Evolutionary conservation across 2,329 filamentous ascomycete genomes (phyloP), one percentile per base, ranked within the genome.

Genomic region (Fusarium sp.): DNA sequence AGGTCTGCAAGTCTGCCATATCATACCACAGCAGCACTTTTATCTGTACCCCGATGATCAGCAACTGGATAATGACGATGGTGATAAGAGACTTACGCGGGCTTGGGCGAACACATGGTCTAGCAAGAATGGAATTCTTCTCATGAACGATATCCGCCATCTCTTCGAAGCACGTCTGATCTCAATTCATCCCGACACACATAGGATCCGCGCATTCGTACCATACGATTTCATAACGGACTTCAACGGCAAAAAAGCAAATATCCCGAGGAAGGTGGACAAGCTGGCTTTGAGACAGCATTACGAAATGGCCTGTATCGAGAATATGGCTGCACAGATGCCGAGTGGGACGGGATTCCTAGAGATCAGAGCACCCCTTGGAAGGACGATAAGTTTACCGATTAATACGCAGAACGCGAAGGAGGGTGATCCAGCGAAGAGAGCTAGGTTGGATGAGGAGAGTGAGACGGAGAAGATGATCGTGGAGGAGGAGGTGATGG

Each of bases 171-270:
- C 59, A 0, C 55, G 74, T 0, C 51, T 73, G 1, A 65, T 75
- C 16, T 75, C 74, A 3, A 74, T 76, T 6, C 67, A 76, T 48
- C 74, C 71, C 1, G 46, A 63, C 2, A 73, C 74, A 1, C 18
- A 58, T 2, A 60, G 39, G 9, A 61, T 75, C 3, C 71, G 71
- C 10, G 28, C 25, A 0, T 65, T 68, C 12, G 43, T 62, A 2
- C 62, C 54, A 16, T 62, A 65, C 16, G 34, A 66, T 10, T 18
- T 53, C 6, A 16, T 68, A 5, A 56, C 41, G 0, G 45, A 52
- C 3, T 62, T 51, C 7, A 21, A 65, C 2, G 49, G 65, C 0
- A 46, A 43, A 3, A 49, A 23, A 1, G 65, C 62, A 0, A 41
- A n/a, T 9, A 6, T 69, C 1, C 37, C 65, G 16, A 12, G 21